Conservation (phyloP, 2,329 filamentous ascomycete species). For the Microdochium paspali region DNA sequence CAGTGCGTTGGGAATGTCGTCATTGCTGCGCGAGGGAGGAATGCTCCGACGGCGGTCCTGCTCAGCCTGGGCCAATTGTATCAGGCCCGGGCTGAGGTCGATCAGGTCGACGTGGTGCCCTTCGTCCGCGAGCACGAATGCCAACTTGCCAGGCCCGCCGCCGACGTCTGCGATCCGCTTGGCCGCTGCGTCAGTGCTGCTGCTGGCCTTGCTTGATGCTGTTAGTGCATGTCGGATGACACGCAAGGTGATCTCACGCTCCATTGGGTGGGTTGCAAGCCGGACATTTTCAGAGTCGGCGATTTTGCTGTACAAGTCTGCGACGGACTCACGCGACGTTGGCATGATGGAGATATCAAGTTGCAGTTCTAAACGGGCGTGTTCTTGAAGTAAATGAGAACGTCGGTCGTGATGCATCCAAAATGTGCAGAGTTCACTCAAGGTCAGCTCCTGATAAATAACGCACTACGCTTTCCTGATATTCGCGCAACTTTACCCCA, state of each 20-base stretch:
- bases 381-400: no score
- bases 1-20: background rate
- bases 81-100: conserved; percentile 6
- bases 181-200: no score
- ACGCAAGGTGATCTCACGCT: conserved; percentile 7
- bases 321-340: background rate
- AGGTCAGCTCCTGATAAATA: no score
- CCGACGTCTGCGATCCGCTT: conserved; percentile 5
- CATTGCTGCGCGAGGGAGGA: no score
- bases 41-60: background rate
- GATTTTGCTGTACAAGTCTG: conserved; percentile 6
- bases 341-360: no score
- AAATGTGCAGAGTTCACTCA: no score
- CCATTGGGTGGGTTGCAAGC: conserved; percentile 7
- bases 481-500: no score
- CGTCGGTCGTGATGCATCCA: no score
- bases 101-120: conserved; percentile 7
- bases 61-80: background rate
- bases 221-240: conserved; percentile 4
- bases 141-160: conserved; percentile 6
- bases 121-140: conserved; percentile 7
- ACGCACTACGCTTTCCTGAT: no score
- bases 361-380: no score
- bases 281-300: conserved; percentile 4
- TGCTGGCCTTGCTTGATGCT: background rate